Percentiles rank a stretch among this genome's conserved stretches.
Conservation (phyloP, 2,329 filamentous ascomycete species). For the Pseudogymnoascus sp. region DNA sequence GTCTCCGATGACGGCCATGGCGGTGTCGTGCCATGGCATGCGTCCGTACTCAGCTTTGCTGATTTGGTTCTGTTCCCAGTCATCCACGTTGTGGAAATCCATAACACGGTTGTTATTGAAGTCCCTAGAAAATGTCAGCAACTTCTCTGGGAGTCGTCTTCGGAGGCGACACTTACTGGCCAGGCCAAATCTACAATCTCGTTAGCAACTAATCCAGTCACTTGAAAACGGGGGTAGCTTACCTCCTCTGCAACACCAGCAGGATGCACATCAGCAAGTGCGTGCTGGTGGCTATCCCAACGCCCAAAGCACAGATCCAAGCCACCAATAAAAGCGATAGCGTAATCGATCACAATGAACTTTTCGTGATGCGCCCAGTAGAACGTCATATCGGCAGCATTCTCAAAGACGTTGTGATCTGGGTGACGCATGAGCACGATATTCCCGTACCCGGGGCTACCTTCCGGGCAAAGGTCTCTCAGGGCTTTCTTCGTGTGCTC, state of each 20-base stretch:
- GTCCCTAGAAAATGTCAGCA: slow-evolving; percentile 37
- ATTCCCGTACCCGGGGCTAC: slow-evolving; percentile 73
- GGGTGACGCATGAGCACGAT: slow-evolving; percentile 85
- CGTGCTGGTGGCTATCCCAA: slow-evolving; percentile 83
- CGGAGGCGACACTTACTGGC: slow-evolving; percentile 43
- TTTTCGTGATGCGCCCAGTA: slow-evolving; percentile 99
- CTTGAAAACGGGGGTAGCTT: not conserved
- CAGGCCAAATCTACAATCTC: slow-evolving; percentile 58
- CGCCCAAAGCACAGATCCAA: slow-evolving; percentile 92
- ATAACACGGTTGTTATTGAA: slow-evolving; percentile 97
- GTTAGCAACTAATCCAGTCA: not conserved
- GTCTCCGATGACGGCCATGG: slow-evolving; percentile 83
- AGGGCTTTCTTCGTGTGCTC: slow-evolving; percentile 85
- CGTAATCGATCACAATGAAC: slow-evolving; percentile 89
- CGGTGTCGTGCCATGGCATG: slow-evolving; percentile 97
- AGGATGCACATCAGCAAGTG: slow-evolving; percentile 79
- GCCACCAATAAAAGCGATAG: slow-evolving; percentile 84
- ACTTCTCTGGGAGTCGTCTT: not conserved
- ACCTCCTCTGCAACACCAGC: slow-evolving; percentile 65
- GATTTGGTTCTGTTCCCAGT: slow-evolving; percentile 90
- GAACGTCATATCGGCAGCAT: slow-evolving; percentile 90
- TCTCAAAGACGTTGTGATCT: slow-evolving; percentile 90
- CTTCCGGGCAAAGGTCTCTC: slow-evolving; percentile 69
- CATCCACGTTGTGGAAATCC: slow-evolving; percentile 84
- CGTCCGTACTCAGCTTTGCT: slow-evolving; percentile 85